A percentile compares a stretch with the other conserved stretches of the same genome.
phyloP scores from a whole-genome alignment of 163 green algal species.

The Picocystis sp. region DNA sequence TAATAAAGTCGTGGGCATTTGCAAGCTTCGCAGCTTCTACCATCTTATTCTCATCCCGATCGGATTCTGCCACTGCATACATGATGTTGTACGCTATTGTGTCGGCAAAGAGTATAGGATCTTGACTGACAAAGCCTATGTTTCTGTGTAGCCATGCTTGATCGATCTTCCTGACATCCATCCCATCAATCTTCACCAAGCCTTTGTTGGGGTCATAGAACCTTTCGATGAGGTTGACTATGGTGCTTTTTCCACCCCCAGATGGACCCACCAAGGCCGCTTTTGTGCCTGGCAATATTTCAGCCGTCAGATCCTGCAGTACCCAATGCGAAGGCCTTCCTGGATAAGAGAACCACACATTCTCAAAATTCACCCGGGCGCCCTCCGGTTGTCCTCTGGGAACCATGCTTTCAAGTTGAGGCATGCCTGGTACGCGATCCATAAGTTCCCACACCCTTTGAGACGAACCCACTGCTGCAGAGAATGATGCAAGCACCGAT shows the following conservation, averaged over 20 bases:
- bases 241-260: slow-evolving; percentile 40
- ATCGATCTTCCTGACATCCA: slow-evolving; percentile 25
- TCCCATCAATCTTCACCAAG: slow-evolving; percentile 16
- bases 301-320: slow-evolving; percentile 16
- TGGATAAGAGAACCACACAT: slow-evolving; percentile 6
- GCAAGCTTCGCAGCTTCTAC: slow-evolving; percentile 32
- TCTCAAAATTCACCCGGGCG: not conserved
- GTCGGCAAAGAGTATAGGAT: slow-evolving; percentile 16
- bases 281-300: slow-evolving; percentile 26
- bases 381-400: too few relatives aligned
- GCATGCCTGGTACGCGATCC: not conserved
- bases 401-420: too few relatives aligned
- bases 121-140: too few relatives aligned
- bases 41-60: slow-evolving; percentile 22
- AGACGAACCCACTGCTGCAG: slow-evolving; percentile 1
- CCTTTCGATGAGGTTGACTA: slow-evolving; percentile 54
- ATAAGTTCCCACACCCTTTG: slow-evolving; percentile 6
- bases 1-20: slow-evolving; percentile 86
- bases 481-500: not conserved
- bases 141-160: slow-evolving; percentile 32
- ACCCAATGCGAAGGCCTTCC: not conserved
- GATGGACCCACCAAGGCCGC: slow-evolving; percentile 42
- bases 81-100: slow-evolving; percentile 27
- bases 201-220: slow-evolving; percentile 60
- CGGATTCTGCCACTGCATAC: slow-evolving; percentile 7